These are phyloP conservation scores for Mortierella sp. DNA, from an alignment of 371 early-diverging fungal species.

Conservation along the genomic window DNA sequence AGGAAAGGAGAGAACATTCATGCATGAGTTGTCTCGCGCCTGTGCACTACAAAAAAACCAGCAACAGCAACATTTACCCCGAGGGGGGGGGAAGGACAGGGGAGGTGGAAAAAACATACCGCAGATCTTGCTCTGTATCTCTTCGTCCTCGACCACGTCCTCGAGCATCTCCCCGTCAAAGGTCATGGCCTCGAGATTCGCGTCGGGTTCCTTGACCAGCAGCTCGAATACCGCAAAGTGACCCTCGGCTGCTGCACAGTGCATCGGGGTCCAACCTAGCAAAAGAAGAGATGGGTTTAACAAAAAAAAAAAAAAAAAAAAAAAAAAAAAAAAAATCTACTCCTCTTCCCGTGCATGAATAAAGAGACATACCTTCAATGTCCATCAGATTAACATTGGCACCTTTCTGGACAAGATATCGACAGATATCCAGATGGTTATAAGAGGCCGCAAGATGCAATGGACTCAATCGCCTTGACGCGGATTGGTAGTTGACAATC, in stretches of 20 bases:
- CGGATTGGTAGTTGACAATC: slow-evolving; percentile 48
- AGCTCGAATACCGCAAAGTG: slow-evolving; percentile 59
- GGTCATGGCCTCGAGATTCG: slow-evolving; percentile 38
- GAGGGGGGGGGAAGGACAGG: not conserved
- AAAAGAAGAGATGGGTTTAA: not conserved
- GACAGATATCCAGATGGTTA: slow-evolving; percentile 60
- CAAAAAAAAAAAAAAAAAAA: not conserved
- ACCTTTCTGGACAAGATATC: slow-evolving; percentile 55
- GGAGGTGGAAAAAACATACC: slow-evolving; percentile 23
- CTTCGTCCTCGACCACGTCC: slow-evolving; percentile 53
- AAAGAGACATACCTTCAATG: slow-evolving; percentile 47
- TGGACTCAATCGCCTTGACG: slow-evolving; percentile 58
- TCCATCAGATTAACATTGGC: slow-evolving; percentile 62
- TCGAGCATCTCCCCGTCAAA: slow-evolving; percentile 46
- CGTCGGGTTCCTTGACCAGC: slow-evolving; percentile 45
- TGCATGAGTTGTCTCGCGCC: no score
- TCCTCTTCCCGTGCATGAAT: not conserved
- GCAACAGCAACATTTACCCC: no score
- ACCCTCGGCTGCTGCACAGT: slow-evolving; percentile 73
- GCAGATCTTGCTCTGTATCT: slow-evolving; percentile 33
- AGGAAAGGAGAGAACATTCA: not conserved
- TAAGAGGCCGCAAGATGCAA: slow-evolving; percentile 68
- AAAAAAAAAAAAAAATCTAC: not conserved
- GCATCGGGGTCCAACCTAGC: slow-evolving; percentile 75
- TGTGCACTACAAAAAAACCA: no score